phyloP scores from a whole-genome alignment of 306 rosid species.

The Cucurbita moschata region DNA sequence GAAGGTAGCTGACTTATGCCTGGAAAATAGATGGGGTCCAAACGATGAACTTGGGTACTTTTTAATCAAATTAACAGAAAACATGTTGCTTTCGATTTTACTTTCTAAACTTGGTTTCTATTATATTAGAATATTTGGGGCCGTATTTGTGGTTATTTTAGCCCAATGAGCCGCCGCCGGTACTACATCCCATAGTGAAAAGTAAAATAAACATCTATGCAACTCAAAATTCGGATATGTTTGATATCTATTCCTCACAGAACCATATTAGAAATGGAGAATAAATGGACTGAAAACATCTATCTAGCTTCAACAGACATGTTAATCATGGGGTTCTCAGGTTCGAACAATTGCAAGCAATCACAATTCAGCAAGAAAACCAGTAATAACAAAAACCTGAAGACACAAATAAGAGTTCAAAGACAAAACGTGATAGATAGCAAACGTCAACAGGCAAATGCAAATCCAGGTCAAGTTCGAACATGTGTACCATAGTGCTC shows the following conservation, averaged over 20 bases:
- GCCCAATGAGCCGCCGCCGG: neutral
- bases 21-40: neutral
- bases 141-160: neutral
- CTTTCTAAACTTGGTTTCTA: neutral
- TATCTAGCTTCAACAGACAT: no score
- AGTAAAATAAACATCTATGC: neutral
- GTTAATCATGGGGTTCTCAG: neutral
- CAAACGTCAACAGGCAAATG: neutral
- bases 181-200: no score
- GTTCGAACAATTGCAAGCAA: neutral
- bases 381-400: neutral
- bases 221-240: neutral
- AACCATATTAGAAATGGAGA: neutral
- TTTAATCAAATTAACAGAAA: neutral
- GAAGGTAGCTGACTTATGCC: constrained; percentile 19
- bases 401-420: neutral
- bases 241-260: neutral
- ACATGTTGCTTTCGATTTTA: neutral
- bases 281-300: neutral
- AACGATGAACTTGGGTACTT: no score
- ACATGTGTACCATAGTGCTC: neutral
- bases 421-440: neutral
- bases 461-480: neutral
- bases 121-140: neutral
- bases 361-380: neutral